These are phyloP conservation scores for Xylaria scruposa DNA, from an alignment of 495 filamentous ascomycete species.

Conservation along the genomic window DNA sequence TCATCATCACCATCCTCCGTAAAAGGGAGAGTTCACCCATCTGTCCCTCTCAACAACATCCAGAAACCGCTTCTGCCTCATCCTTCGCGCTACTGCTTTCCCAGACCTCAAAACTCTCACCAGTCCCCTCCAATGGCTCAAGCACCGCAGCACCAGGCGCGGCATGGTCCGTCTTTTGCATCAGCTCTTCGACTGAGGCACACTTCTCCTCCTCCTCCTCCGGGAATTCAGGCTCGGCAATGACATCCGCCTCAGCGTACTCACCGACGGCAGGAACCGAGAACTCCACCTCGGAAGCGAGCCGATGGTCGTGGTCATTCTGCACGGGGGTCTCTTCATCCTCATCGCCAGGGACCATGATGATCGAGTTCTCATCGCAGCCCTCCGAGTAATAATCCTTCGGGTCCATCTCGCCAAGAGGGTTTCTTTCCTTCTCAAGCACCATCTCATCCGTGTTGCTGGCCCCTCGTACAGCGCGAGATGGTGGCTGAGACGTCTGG, in stretches of 20 bases:
- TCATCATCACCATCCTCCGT: neutral
- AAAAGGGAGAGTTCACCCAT: neutral
- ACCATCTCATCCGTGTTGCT: slow-evolving; percentile 48
- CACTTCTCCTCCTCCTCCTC: slow-evolving; percentile 34
- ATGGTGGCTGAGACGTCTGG: slow-evolving; percentile 50
- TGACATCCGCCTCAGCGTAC: slow-evolving; percentile 24
- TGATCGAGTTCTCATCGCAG: slow-evolving; percentile 65
- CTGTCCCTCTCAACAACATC: slow-evolving; percentile 24
- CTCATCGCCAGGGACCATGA: slow-evolving; percentile 66
- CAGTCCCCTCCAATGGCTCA: slow-evolving; percentile 58
- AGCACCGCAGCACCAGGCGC: slow-evolving; percentile 52
- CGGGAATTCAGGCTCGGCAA: neutral
- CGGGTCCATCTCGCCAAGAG: slow-evolving; percentile 72
- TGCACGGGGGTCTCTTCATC: slow-evolving; percentile 41
- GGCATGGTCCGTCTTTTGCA: slow-evolving; percentile 49
- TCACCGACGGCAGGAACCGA: slow-evolving; percentile 40
- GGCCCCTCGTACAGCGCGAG: slow-evolving; percentile 22
- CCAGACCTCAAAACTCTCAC: slow-evolving; percentile 67
- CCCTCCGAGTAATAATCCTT: slow-evolving; percentile 76
- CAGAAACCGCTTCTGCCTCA: slow-evolving; percentile 36
- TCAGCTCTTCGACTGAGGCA: slow-evolving; percentile 53
- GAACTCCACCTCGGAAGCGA: slow-evolving; percentile 39
- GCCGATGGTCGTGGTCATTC: slow-evolving; percentile 40
- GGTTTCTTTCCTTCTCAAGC: slow-evolving; percentile 63
- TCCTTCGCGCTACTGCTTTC: slow-evolving; percentile 68